Evolutionary conservation across 345 rosid genomes (phyloP), one percentile per base, ranked within the genome.

Genomic region (Sapria himalayana): DNA sequence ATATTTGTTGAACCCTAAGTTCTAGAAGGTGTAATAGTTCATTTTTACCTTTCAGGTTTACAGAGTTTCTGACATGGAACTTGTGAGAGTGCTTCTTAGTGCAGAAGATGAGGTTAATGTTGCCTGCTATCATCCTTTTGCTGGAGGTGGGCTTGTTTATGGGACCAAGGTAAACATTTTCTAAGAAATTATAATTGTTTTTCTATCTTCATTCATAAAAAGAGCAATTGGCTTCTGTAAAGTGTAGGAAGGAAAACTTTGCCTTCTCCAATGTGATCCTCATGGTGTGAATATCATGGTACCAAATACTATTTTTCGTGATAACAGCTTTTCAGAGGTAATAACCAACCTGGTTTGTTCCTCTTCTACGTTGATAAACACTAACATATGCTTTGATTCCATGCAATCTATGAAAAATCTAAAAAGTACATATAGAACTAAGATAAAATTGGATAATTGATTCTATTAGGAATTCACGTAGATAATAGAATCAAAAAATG

Each of bases 71-170:
- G 82, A 75, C 59, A 82, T 82, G 94, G 76, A 76, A 52, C 78
- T 82, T 21, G 85, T 78, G 37, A 71, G 75, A 69, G 85, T 78
- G 47, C 85, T 78, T 47, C 85, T 91, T 15, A 82, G 85, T 41
- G 74, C 73, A 22, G 94, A 82, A 50, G 93, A 81, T 64, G 93
- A 81, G 72, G 89, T 81, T 41, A 77, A 77, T 54, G 85, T 81
- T 24, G 93, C 89, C 29, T 77, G 92, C 59, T 82, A 74, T 56
- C 94, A 82, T 63, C 94, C 92, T 50, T 66, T 73, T 33, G 72
- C 73, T 8, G 92, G 94, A 27, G 79, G 82, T 20, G 92, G 94
- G 33, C 80, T 82, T 64, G 79, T 78, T n/a, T 78, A 82, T 59
- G 94, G 92, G 39, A 78, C 92, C 14, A 82, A 78, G 81, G 92